Conservation (phyloP, 164 flowering plant genomes). For the Vitis cinerea region DNA sequence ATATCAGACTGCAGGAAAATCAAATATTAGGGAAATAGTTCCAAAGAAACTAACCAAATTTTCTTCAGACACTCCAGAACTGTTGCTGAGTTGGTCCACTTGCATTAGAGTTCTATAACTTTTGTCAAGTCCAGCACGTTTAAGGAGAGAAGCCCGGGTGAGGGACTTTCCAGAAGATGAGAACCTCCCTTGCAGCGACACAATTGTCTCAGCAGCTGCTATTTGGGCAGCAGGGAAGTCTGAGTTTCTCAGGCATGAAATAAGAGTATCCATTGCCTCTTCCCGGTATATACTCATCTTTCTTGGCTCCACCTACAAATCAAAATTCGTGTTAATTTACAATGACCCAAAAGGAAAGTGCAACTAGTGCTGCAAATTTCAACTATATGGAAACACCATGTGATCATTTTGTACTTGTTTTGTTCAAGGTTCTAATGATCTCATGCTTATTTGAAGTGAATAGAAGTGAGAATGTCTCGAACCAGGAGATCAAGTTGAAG, state of each 20-base stretch:
- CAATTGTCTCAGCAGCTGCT: slow-evolving; percentile 69
- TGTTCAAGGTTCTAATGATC: not conserved
- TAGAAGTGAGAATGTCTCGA: slow-evolving; percentile 6
- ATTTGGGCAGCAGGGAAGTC: slow-evolving; percentile 56
- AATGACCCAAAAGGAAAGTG: too few relatives aligned
- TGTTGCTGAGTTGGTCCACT: slow-evolving; percentile 31
- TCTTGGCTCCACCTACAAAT: slow-evolving; percentile 63
- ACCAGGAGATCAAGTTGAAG: slow-evolving; percentile 89
- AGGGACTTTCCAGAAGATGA: slow-evolving; percentile 67
- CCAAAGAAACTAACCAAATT: slow-evolving; percentile 35
- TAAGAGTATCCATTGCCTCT: slow-evolving; percentile 73
- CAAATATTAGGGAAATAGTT: not conserved
- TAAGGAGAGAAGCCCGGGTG: slow-evolving; percentile 55
- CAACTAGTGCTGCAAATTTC: too few relatives aligned
- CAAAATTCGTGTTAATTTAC: not conserved
- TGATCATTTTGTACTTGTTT: not conserved
- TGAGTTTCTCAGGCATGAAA: slow-evolving; percentile 63
- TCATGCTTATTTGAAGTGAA: not conserved
- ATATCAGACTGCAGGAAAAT: too few relatives aligned
- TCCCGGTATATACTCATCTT: slow-evolving; percentile 87
- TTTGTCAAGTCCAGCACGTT: slow-evolving; percentile 60
- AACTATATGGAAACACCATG: not conserved
- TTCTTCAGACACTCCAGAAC: slow-evolving; percentile 35
- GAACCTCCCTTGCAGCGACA: slow-evolving; percentile 73
- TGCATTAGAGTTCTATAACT: slow-evolving; percentile 34